phyloP scores from a whole-genome alignment of 805 yeast genomes.

The Pichia nanzhaoensis region DNA sequence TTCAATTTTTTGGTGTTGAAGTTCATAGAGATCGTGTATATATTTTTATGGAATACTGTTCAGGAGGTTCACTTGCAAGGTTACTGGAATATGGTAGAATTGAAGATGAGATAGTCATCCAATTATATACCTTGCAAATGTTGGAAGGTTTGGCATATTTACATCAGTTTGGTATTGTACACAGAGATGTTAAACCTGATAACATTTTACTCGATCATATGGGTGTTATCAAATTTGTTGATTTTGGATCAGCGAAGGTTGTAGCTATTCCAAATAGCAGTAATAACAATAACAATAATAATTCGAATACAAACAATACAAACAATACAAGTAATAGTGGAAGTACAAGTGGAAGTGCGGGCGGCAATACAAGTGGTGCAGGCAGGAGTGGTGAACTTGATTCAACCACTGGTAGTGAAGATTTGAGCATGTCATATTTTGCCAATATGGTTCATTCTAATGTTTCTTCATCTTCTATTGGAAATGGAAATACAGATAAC shows the following conservation, averaged over 20 bases:
- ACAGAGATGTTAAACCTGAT: slow-evolving; percentile 94
- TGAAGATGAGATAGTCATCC: slow-evolving; percentile 90
- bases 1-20: slow-evolving; percentile 94
- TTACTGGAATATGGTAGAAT: slow-evolving; percentile 86
- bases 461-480: neutral
- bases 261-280: slow-evolving; percentile 41
- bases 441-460: neutral
- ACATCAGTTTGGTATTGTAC: slow-evolving; percentile 93
- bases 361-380: slow-evolving; percentile 4
- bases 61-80: slow-evolving; percentile 87
- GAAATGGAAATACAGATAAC: too few relatives aligned
- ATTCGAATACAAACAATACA: slow-evolving; percentile 18
- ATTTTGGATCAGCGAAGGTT: slow-evolving; percentile 96
- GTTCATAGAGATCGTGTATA: slow-evolving; percentile 94
- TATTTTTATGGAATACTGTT: slow-evolving; percentile 96
- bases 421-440: neutral
- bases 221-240: slow-evolving; percentile 92
- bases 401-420: neutral
- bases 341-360: neutral
- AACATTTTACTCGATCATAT: slow-evolving; percentile 83
- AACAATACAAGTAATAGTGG: neutral
- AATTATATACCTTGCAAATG: slow-evolving; percentile 85
- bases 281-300: slow-evolving; percentile 18
- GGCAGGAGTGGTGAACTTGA: neutral
- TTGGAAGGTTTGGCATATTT: slow-evolving; percentile 91